Percentiles rank a stretch among this genome's conserved stretches.
These are phyloP conservation scores for Cucurbita ficifolia DNA, from an alignment of 306 rosid species.

Conservation along the genomic window DNA sequence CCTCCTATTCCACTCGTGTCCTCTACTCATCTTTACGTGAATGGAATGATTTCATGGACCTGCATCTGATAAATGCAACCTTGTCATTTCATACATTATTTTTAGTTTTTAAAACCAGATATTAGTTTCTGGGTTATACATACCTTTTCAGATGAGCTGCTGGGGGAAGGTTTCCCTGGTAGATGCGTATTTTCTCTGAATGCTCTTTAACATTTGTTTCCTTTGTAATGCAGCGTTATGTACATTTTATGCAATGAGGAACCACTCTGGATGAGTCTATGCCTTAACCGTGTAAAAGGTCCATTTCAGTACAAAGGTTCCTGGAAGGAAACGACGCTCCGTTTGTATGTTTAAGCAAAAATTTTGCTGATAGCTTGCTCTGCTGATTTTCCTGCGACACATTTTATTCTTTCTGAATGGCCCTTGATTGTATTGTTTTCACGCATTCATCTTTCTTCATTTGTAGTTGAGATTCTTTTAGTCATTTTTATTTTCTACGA, in stretches of 20 bases:
- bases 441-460: not conserved
- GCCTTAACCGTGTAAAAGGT: slow-evolving; percentile 46
- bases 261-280: slow-evolving; percentile 75
- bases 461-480: not conserved
- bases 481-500: not conserved
- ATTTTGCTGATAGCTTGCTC: not conserved
- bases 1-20: no score
- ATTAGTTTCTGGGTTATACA: not conserved
- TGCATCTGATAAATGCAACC: no score
- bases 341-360: slow-evolving; percentile 32
- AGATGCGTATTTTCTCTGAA: not conserved
- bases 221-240: slow-evolving; percentile 51
- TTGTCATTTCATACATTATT: no score
- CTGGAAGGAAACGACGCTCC: slow-evolving; percentile 78
- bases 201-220: not conserved
- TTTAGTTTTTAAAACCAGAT: no score
- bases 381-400: not conserved
- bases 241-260: slow-evolving; percentile 83
- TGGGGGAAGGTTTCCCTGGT: no score
- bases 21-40: no score
- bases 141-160: not conserved
- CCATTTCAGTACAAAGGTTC: slow-evolving; percentile 64
- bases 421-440: not conserved
- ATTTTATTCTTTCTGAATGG: not conserved
- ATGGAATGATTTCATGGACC: no score